phyloP scores from a whole-genome alignment of 768 basidiomycete genomes.

The Leccinum incarnatum region DNA sequence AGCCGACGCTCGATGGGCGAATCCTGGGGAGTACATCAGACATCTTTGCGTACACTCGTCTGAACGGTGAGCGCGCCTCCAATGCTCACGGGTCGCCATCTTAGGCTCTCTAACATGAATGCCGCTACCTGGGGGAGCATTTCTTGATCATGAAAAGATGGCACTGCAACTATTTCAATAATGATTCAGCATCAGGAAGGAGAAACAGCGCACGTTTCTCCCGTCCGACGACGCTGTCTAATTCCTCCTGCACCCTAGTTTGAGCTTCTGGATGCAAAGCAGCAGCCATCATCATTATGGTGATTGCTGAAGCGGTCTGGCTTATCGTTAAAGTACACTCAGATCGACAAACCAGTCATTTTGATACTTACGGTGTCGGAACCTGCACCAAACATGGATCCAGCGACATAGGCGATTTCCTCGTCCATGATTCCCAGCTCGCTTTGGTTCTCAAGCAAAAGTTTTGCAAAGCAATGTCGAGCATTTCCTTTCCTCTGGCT shows the following conservation, averaged over 20 bases:
- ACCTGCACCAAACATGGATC: slow-evolving; percentile 44
- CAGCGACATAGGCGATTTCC: slow-evolving; percentile 39
- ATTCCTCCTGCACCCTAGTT: slow-evolving; percentile 47
- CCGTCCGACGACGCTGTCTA: slow-evolving; percentile 49
- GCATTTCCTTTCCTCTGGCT: slow-evolving; percentile 25
- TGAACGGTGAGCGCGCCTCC: slow-evolving; percentile 19
- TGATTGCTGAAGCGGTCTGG: slow-evolving; percentile 46
- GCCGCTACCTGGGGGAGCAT: slow-evolving; percentile 35
- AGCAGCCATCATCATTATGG: slow-evolving; percentile 53
- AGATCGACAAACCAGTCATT: background rate
- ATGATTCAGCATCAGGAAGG: background rate
- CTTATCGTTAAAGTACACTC: background rate
- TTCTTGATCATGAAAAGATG: slow-evolving; percentile 35
- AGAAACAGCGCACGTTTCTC: slow-evolving; percentile 20
- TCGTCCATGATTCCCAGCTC: slow-evolving; percentile 32
- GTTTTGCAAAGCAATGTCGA: slow-evolving; percentile 34
- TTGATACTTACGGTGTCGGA: slow-evolving; percentile 35
- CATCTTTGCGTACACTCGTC: background rate
- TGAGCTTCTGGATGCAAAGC: slow-evolving; percentile 51
- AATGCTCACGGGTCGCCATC: slow-evolving; percentile 38
- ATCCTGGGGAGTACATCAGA: slow-evolving; percentile 39
- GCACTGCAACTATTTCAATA: slow-evolving; percentile 25
- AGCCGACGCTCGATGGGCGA: slow-evolving; percentile 58
- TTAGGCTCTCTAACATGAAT: slow-evolving; percentile 34
- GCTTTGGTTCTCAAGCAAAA: slow-evolving; percentile 36